Evolutionary conservation across 305 asterid species (phyloP).

Genomic region (Rubia balearica): DNA sequence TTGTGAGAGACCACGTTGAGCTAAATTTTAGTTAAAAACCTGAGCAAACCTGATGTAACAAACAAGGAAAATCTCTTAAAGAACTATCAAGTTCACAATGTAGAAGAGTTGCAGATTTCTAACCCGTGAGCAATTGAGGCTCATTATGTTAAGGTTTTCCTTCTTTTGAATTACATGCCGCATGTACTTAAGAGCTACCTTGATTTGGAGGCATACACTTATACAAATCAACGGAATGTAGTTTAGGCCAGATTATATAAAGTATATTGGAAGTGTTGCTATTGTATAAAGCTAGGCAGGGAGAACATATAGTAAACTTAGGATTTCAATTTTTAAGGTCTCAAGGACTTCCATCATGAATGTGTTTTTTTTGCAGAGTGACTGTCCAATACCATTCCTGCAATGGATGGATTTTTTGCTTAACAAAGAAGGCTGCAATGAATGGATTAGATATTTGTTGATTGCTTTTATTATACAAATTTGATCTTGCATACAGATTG

Average conservation of each 20-base stretch:
- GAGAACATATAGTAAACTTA: constrained; percentile 57
- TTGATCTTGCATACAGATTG: too few species aligned
- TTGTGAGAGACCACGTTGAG: background rate
- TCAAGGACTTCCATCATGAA: constrained; percentile 95
- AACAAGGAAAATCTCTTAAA: background rate
- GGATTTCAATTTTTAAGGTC: constrained; percentile 88
- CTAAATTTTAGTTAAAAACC: background rate
- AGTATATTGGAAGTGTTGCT: too few species aligned
- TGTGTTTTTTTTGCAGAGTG: constrained; percentile 75
- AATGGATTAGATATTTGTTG: too few species aligned
- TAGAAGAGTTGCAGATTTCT: constrained; percentile 16
- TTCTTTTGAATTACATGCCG: constrained; percentile 53
- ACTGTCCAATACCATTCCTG: constrained; percentile 98
- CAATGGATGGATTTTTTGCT: constrained; percentile 96
- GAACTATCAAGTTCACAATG: constrained; percentile 21
- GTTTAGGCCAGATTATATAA: too few species aligned
- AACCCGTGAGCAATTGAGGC: constrained; percentile 74
- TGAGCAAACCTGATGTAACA: too few species aligned
- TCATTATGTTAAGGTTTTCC: constrained; percentile 84
- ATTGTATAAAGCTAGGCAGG: too few species aligned
- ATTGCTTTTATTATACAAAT: too few species aligned
- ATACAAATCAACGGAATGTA: too few species aligned
- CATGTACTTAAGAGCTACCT: too few species aligned
- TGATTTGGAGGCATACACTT: too few species aligned
- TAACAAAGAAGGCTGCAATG: constrained; percentile 21